These are phyloP conservation scores for Rostrohypoxylon terebratum DNA, from an alignment of 495 filamentous ascomycete species.

Conservation along the genomic window DNA sequence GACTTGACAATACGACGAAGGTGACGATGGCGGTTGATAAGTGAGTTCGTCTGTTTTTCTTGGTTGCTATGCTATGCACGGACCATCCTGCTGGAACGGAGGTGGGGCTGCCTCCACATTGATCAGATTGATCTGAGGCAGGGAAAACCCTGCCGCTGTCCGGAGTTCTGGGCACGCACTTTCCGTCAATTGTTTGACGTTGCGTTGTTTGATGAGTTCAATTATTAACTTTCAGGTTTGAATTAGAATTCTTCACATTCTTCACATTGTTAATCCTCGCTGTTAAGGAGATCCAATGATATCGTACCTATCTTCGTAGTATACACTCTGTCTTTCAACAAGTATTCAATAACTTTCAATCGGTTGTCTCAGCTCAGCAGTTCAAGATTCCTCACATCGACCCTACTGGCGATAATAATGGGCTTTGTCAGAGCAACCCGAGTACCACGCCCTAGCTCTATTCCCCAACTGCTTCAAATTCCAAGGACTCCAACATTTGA, in stretches of 20 bases:
- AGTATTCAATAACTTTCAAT: neutral
- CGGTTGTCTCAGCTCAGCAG: neutral
- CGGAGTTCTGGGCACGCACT: neutral
- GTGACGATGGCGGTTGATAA: conserved; percentile 17
- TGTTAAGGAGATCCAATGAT: neutral
- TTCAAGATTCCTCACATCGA: neutral
- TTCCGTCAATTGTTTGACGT: neutral
- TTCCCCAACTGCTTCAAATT: neutral
- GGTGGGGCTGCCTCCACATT: conserved; percentile 24
- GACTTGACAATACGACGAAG: neutral
- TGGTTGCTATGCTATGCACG: conserved; percentile 45
- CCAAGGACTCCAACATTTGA: neutral
- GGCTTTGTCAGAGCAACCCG: neutral
- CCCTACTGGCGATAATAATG: neutral
- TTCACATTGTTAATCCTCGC: no score
- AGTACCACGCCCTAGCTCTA: neutral
- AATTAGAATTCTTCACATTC: neutral
- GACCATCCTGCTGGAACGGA: conserved; percentile 9
- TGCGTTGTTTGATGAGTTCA: neutral
- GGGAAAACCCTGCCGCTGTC: conserved; percentile 18
- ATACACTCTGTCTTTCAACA: neutral
- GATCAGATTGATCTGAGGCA: conserved; percentile 37
- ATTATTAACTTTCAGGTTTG: neutral
- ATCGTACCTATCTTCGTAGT: neutral
- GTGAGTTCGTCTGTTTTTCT: conserved; percentile 38